phyloP scores from a whole-genome alignment of 345 rosid genomes.

The Passiflora organensis region DNA sequence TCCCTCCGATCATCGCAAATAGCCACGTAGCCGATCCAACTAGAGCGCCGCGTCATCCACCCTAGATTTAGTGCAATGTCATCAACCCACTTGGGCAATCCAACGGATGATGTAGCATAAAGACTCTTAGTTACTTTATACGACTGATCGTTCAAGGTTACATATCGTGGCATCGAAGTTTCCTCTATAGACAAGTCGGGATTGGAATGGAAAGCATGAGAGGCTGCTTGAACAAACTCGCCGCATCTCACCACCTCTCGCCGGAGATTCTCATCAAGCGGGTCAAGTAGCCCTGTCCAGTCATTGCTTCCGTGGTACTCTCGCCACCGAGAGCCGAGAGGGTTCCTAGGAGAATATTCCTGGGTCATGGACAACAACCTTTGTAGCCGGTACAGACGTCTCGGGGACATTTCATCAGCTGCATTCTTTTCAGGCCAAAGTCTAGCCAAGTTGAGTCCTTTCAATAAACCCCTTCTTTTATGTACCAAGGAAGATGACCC shows the following conservation, averaged over 20 bases:
- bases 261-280: conserved; percentile 59
- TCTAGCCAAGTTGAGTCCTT: conserved; percentile 53
- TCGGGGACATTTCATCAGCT: conserved; percentile 90
- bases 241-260: conserved; percentile 57
- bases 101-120: conserved; percentile 83
- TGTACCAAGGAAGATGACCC: not conserved
- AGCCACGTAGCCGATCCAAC: conserved; percentile 95
- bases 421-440: conserved; percentile 81
- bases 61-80: conserved; percentile 73
- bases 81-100: conserved; percentile 80
- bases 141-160: conserved; percentile 59
- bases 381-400: conserved; percentile 59
- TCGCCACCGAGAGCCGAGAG: conserved; percentile 68
- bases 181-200: conserved; percentile 57
- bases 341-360: conserved; percentile 81
- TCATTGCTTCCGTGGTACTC: conserved; percentile 52
- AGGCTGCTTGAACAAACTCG: conserved; percentile 49
- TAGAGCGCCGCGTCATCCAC: conserved; percentile 94
- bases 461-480: conserved; percentile 25
- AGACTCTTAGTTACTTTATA: conserved; percentile 72
- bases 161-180: conserved; percentile 50
- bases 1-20: conserved; percentile 72
- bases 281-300: conserved; percentile 53
- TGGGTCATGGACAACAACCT: conserved; percentile 60
- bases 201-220: conserved; percentile 65